Evolutionary conservation across 2,329 filamentous ascomycete genomes (phyloP).

Genomic region (Sclerotinia minor): DNA sequence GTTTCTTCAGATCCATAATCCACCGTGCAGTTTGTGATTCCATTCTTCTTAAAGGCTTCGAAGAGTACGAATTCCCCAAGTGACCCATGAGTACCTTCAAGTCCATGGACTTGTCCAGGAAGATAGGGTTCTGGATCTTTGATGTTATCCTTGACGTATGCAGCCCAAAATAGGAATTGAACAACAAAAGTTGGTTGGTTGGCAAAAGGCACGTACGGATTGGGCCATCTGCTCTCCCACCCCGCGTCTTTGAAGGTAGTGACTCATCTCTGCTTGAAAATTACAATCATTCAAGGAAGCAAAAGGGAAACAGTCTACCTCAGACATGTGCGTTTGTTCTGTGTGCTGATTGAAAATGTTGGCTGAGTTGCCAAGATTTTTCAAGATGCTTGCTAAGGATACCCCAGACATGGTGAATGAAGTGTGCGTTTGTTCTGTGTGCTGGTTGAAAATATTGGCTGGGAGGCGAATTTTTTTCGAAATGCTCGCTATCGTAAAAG

Average conservation of each 20-base stretch:
- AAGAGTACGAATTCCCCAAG: background rate
- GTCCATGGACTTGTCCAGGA: background rate
- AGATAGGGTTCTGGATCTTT: background rate
- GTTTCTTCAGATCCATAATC: background rate
- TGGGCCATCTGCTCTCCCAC: background rate
- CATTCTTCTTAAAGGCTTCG: background rate
- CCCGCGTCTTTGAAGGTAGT: background rate
- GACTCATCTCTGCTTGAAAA: background rate
- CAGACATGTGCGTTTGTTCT: background rate
- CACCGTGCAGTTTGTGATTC: background rate
- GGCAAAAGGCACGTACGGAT: background rate
- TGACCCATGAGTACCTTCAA: background rate
- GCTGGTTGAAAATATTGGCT: background rate
- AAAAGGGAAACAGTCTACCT: background rate
- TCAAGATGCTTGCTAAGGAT: background rate
- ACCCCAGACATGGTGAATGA: background rate
- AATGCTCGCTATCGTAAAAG: background rate
- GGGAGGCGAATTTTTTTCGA: background rate
- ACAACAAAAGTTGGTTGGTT: conserved; percentile 1
- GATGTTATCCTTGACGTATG: background rate
- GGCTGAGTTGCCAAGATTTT: background rate
- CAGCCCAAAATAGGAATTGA: background rate
- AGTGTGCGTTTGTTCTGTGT: background rate
- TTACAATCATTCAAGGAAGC: background rate
- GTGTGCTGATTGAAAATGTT: background rate